These are phyloP conservation scores for Phytophthora pini DNA, from an alignment of 352 stramenopile genomes.

Conservation along the genomic window DNA sequence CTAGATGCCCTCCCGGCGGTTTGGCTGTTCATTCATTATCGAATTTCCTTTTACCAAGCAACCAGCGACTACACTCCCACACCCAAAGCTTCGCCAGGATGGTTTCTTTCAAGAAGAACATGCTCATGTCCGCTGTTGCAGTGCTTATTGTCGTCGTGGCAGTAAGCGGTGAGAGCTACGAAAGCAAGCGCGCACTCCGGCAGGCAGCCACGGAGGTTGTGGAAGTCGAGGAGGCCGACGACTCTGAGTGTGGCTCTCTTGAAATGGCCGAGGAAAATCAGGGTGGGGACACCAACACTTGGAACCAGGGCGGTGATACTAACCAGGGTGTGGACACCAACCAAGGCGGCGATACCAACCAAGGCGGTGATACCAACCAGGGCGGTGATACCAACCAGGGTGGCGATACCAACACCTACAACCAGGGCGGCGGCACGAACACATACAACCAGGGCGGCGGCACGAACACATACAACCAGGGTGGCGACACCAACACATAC, in stretches of 20 bases:
- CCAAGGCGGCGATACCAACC: not conserved
- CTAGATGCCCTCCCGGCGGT: not conserved
- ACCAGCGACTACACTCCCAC: not conserved
- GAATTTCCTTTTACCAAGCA: conserved; percentile 5
- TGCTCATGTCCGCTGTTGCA: conserved; percentile 8
- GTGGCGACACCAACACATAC: not conserved
- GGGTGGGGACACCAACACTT: not conserved
- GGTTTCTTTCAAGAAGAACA: conserved; percentile 19
- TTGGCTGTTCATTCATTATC: conserved; percentile 2
- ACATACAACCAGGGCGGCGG: conserved; percentile 3
- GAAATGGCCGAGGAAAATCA: conserved; percentile 21
- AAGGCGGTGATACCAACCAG: not conserved
- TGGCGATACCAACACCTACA: not conserved
- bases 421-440: conserved; percentile 1
- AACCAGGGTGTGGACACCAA: conserved; percentile 1
- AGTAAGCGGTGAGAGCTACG: conserved; percentile 4
- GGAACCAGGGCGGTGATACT: not conserved
- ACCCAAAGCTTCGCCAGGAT: not conserved
- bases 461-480: conserved; percentile 9
- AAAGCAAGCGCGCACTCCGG: conserved; percentile 1
- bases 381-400: not conserved
- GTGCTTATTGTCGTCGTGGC: not conserved
- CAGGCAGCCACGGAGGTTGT: not conserved
- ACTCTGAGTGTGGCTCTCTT: conserved; percentile 25
- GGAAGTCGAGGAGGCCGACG: conserved; percentile 16